These are phyloP conservation scores for Trichomonas vaginalis DNA, from an alignment of 208 protist genomes.

Conservation along the genomic window DNA sequence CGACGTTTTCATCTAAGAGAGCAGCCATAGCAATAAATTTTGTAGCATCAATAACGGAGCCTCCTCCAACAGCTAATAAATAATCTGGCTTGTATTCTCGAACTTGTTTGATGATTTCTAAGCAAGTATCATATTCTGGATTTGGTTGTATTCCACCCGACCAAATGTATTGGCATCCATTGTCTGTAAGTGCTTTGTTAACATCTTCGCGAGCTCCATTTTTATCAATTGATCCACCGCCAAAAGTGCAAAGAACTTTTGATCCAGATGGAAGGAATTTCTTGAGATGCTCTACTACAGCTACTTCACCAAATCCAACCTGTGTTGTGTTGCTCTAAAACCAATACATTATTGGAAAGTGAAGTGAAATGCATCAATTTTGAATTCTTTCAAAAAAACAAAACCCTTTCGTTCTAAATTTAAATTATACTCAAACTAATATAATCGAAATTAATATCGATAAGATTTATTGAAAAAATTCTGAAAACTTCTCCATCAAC, in stretches of 20 bases:
- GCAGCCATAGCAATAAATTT: not conserved
- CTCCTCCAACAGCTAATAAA: not conserved
- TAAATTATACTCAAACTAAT: too few species aligned
- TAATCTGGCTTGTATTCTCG: not conserved
- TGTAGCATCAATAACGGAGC: not conserved
- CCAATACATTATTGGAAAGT: not conserved
- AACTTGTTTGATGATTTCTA: not conserved
- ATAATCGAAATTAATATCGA: too few species aligned
- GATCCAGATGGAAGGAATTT: not conserved
- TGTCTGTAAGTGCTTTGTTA: not conserved
- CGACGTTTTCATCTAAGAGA: not conserved
- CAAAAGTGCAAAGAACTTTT: not conserved
- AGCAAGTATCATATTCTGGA: not conserved
- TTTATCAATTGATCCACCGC: not conserved
- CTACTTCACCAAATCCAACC: not conserved
- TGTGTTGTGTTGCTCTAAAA: not conserved
- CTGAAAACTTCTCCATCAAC: too few species aligned
- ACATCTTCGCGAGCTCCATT: not conserved
- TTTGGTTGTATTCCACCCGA: not conserved
- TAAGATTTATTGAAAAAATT: too few species aligned
- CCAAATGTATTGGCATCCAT: not conserved
- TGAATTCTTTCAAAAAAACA: too few species aligned
- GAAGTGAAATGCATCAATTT: too few species aligned
- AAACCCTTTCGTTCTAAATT: too few species aligned
- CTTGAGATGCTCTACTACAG: not conserved